Evolutionary conservation across 139 green algal genomes (phyloP), one percentile per base, ranked within the genome.

Genomic region (Chlorella sp.): DNA sequence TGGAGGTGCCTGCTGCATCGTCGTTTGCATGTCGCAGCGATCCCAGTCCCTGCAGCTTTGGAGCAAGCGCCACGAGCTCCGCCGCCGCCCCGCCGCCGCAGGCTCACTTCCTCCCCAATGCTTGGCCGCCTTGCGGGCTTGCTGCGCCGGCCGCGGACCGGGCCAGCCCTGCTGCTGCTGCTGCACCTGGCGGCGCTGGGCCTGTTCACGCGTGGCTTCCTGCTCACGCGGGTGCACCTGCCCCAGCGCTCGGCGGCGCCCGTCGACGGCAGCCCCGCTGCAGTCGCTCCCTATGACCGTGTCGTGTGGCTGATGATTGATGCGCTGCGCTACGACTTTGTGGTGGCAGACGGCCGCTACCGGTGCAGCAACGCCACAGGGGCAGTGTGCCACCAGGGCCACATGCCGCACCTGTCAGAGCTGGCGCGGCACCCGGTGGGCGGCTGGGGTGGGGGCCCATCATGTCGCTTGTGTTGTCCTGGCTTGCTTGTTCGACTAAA

Each of bases 141-240:
- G 51, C 51, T 60, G 47, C 32, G 73, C 44, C 41, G 18, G 73
- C 44, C 44, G 9, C 44, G 44, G 44, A 9, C 44, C 7, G 44
- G 44, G 44, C 44, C 44, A 6, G 44, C 44, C 44, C 7, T 51
- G 44, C 44, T 51, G 44, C 44, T 51, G 44, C 7, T 32, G 4
- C 74, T 87, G 62, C 89, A 93, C 38, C 1, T 76, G 28, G 2
- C 85, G 21, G 65, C 79, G 23, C 38, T 93, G 23, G 69, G 34
- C 11, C 74, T 96, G 1, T 98, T 98, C 74, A 64, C 93, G 0
- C 64, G 81, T 21, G 96, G 96, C 16, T 98, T 98, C 56, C 83
- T 98, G 21, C 86, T 98, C 5, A 97, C 92, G 0, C 89, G 95
- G 12, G 78, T 96, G 21, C 94, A 98, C 86, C 85, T 98, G 21